These are phyloP conservation scores for Boletus vinaceobasis DNA, from an alignment of 768 basidiomycete genomes.

Conservation along the genomic window DNA sequence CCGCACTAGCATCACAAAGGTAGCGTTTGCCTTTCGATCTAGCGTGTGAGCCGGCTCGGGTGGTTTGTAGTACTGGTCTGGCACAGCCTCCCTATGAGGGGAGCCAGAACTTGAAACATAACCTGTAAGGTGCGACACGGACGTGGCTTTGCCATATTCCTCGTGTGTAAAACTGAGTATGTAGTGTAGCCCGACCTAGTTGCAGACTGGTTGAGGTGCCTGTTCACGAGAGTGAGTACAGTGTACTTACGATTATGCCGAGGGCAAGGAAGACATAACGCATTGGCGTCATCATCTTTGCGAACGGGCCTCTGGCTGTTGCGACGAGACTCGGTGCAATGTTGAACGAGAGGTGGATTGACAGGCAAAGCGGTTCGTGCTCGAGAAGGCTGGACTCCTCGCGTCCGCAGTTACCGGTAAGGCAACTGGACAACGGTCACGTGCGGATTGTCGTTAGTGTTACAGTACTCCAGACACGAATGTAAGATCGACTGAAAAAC, in stretches of 20 bases:
- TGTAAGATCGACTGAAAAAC: neutral
- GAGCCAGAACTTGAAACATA: conserved; percentile 30
- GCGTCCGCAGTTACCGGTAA: neutral
- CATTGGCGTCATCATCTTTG: conserved; percentile 57
- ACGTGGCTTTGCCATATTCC: conserved; percentile 40
- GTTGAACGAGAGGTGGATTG: neutral
- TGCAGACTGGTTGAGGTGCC: conserved; percentile 7
- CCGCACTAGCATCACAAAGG: conserved; percentile 75
- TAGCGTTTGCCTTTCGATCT: conserved; percentile 74
- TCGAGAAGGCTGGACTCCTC: neutral
- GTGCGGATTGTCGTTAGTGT: neutral
- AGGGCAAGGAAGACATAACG: conserved; percentile 52
- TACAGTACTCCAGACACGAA: too few relatives aligned
- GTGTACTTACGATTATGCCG: conserved; percentile 42
- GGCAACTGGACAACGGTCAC: neutral
- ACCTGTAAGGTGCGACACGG: conserved; percentile 31
- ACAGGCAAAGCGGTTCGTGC: neutral
- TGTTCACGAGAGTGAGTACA: neutral
- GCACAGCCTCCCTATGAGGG: conserved; percentile 56
- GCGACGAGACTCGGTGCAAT: too few relatives aligned
- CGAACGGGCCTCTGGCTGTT: neutral
- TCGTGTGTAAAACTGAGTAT: conserved; percentile 43
- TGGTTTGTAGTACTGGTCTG: conserved; percentile 54
- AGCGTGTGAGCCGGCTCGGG: conserved; percentile 35
- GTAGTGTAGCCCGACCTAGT: conserved; percentile 39